Evolutionary conservation across 176 grass and related monocot genomes (phyloP).

Genomic region (Leersia perrieri): DNA sequence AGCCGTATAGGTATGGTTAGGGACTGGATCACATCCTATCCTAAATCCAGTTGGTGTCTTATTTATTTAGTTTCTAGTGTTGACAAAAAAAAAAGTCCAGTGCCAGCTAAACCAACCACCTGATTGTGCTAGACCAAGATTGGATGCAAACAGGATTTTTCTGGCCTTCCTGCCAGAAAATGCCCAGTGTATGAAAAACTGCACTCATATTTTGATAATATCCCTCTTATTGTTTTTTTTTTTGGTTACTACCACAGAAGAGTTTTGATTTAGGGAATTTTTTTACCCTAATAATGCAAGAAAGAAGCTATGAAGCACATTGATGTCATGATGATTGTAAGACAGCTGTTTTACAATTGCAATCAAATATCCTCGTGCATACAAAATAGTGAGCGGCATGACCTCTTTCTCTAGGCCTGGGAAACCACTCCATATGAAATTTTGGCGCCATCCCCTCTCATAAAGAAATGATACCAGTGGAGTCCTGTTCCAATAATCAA

Average conservation of each 20-base stretch:
- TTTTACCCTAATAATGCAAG: background rate
- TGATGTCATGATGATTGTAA: background rate
- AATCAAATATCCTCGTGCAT: constrained; percentile 13
- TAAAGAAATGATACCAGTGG: constrained; percentile 87
- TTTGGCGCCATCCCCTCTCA: constrained; percentile 94
- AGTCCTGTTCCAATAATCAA: constrained; percentile 56
- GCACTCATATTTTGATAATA: background rate
- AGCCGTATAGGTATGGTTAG: background rate
- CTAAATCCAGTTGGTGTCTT: background rate
- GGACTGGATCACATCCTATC: background rate
- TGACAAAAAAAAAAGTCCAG: background rate
- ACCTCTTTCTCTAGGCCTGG: constrained; percentile 90
- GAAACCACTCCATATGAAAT: constrained; percentile 90
- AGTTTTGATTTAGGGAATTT: background rate
- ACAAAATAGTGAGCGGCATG: constrained; percentile 22
- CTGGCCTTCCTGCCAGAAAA: background rate
- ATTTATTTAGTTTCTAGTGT: background rate
- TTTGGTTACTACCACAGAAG: background rate
- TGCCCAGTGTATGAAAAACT: background rate
- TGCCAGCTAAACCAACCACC: background rate
- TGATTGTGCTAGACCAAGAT: background rate
- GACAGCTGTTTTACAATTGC: constrained; percentile 7
- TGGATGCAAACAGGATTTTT: constrained; percentile 6
- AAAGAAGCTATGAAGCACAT: background rate
- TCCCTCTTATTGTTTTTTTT: constrained; percentile 1